A percentile compares a stretch with the other conserved stretches of the same genome.
phyloP scores from a whole-genome alignment of 2,329 filamentous ascomycete species.

The Lachnellula occidentalis region DNA sequence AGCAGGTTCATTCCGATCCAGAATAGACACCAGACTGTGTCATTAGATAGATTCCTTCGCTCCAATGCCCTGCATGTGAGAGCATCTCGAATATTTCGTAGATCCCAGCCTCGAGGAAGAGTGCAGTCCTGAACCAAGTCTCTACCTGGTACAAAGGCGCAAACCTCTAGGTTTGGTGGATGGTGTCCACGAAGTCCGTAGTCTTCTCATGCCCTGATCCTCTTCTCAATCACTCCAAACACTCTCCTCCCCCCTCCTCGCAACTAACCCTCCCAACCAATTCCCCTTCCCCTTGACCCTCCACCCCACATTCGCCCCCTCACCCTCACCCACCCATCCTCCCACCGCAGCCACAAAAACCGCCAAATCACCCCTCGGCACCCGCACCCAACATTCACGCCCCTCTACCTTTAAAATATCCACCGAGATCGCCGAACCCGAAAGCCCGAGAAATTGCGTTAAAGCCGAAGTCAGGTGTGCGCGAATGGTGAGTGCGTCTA shows the following conservation, averaged over 20 bases:
- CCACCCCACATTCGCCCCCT: slow-evolving; percentile 35
- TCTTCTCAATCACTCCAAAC: slow-evolving; percentile 23
- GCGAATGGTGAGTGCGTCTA: slow-evolving; percentile 59
- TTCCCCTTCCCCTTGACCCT: slow-evolving; percentile 53
- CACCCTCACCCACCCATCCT: slow-evolving; percentile 52
- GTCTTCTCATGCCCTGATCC: background rate
- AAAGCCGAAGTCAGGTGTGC: slow-evolving; percentile 60
- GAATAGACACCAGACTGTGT: background rate
- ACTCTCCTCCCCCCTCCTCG: slow-evolving; percentile 29
- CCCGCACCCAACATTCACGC: slow-evolving; percentile 55
- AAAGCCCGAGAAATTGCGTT: slow-evolving; percentile 63
- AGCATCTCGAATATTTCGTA: no score
- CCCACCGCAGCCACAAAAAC: slow-evolving; percentile 60
- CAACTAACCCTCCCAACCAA: slow-evolving; percentile 57
- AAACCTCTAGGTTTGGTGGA: no score
- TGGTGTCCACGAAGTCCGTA: background rate
- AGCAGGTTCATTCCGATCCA: background rate
- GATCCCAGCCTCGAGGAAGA: no score
- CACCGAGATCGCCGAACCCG: slow-evolving; percentile 60
- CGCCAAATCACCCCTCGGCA: slow-evolving; percentile 55
- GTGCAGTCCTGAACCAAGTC: no score
- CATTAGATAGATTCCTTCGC: no score
- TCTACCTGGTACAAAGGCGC: no score
- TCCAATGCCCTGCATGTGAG: no score
- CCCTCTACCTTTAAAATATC: slow-evolving; percentile 62